Conservation (phyloP, 208 protist species). For the Leishmania arabica region DNA sequence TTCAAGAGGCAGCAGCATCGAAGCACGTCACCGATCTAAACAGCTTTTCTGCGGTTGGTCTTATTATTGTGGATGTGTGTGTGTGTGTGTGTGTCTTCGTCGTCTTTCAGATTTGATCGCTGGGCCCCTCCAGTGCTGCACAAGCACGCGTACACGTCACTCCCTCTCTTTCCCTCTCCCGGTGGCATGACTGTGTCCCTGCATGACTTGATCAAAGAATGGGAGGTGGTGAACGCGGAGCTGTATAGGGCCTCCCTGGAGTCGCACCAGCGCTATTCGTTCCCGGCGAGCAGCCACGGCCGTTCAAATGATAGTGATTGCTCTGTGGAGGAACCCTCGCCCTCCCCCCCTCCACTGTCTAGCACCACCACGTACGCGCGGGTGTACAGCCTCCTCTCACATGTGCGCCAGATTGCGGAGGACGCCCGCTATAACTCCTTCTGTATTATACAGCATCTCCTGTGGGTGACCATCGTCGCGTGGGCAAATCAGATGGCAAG, state of each 20-base stretch:
- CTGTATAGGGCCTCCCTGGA: constrained; percentile 19
- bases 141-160: not conserved
- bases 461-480: constrained; percentile 46
- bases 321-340: not conserved
- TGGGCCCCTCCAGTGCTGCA: not conserved
- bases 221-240: constrained; percentile 30
- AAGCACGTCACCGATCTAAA: not conserved
- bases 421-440: constrained; percentile 37
- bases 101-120: constrained; percentile 4
- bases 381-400: constrained; percentile 28
- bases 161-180: not conserved
- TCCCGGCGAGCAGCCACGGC: constrained; percentile 2
- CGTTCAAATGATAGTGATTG: not conserved
- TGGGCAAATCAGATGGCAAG: constrained; percentile 58
- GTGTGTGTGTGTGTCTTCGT: not conserved
- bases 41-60: not conserved
- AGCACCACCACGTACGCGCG: constrained; percentile 27
- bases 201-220: constrained; percentile 24
- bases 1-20: not conserved
- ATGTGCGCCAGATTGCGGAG: constrained; percentile 29
- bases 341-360: constrained; percentile 6
- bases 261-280: constrained; percentile 32
- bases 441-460: constrained; percentile 31
- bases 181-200: constrained; percentile 22
- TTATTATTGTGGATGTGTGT: not conserved